Conservation (phyloP, 768 basidiomycete species). For the Chalciporus chontae region DNA sequence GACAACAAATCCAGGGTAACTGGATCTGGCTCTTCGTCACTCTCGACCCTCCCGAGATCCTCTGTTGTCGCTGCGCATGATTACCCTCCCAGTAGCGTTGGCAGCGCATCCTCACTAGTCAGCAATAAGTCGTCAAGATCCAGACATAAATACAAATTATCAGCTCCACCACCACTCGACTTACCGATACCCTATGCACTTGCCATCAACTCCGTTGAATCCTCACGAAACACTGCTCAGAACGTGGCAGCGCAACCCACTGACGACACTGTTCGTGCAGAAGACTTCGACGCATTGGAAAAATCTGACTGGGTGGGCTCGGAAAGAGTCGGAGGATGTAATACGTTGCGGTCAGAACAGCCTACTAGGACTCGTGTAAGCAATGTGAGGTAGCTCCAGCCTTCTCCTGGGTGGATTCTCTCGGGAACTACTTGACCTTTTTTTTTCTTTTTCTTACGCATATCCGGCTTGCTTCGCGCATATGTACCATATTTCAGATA, state of each 20-base stretch:
- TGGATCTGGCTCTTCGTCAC: conserved; percentile 15
- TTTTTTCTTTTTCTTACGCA: not conserved
- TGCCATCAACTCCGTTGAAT: conserved; percentile 33
- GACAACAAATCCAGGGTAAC: conserved; percentile 12
- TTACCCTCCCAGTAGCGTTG: conserved; percentile 59
- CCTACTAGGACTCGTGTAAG: conserved; percentile 34
- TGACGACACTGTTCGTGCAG: not conserved
- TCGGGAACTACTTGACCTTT: not conserved
- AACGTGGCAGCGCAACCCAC: not conserved
- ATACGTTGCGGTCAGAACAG: conserved; percentile 36
- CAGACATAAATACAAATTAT: conserved; percentile 27
- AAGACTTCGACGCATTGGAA: conserved; percentile 33
- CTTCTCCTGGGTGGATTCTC: not conserved
- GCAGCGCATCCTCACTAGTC: conserved; percentile 31
- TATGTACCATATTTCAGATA: conserved; percentile 18
- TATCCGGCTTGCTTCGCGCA: not conserved
- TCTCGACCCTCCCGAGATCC: conserved; percentile 8
- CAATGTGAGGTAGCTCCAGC: conserved; percentile 22
- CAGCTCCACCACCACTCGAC: conserved; percentile 41
- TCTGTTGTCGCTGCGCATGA: conserved; percentile 18
- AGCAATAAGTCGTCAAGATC: conserved; percentile 18
- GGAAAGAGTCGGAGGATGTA: conserved; percentile 48
- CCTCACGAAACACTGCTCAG: conserved; percentile 6
- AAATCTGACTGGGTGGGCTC: conserved; percentile 54
- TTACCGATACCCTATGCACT: conserved; percentile 32